Conservation (phyloP, 345 rosid genomes). For the Lagerstroemia speciosa region DNA sequence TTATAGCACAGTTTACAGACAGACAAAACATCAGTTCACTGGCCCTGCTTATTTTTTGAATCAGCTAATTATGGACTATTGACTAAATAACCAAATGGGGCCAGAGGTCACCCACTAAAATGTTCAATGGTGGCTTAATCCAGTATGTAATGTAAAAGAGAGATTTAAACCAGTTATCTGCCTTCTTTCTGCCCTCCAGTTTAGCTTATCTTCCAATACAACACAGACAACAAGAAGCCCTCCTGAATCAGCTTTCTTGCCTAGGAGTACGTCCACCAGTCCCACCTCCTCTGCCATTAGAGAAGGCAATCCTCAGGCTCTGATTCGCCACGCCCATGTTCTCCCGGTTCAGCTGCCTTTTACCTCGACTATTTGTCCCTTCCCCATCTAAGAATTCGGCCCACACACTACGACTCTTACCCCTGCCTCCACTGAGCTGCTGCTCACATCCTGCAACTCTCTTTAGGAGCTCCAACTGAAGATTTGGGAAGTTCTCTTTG, state of each 20-base stretch:
- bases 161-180: neutral
- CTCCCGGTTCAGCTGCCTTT: constrained; percentile 64
- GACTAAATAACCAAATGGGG: neutral
- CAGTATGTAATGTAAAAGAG: neutral
- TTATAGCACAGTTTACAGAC: neutral
- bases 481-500: constrained; percentile 42
- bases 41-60: neutral
- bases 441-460: constrained; percentile 66
- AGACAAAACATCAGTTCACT: neutral
- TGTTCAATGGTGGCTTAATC: neutral
- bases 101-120: neutral
- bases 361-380: constrained; percentile 47
- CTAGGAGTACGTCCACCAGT: constrained; percentile 33
- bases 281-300: constrained; percentile 28
- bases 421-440: constrained; percentile 51
- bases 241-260: constrained; percentile 11
- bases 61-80: neutral
- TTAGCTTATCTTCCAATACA: neutral
- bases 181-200: neutral
- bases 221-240: neutral
- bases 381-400: constrained; percentile 74
- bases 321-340: constrained; percentile 57
- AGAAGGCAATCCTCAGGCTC: constrained; percentile 53
- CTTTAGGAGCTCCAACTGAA: constrained; percentile 55
- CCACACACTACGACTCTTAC: constrained; percentile 70